Base-by-base conservation (phyloP, 352 stramenopile genomes). In the Phytophthora constricta region DNA sequence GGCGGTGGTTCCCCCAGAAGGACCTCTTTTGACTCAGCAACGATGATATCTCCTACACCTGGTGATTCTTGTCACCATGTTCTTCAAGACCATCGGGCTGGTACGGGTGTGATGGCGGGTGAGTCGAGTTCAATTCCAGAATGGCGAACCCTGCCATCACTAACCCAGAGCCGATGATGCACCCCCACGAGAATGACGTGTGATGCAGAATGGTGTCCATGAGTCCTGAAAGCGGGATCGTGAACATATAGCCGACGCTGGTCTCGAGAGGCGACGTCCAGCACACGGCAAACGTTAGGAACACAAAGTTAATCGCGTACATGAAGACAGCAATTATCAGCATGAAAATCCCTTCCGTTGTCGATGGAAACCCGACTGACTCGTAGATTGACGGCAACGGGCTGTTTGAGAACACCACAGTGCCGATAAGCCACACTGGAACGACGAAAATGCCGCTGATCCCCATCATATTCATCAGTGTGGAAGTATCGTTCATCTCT, bases 211-310 rank as follows among this genome's bases (percentile, higher is more conserved):
- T 26, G 9, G 70, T 75, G 57, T 90, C 79, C 31, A 84, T 62
- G 8, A 85, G 8, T 7, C 65, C 81, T 13, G 81, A 82, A 16
- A 87, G 46, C 14, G 81, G 81, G 41, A 90, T 86, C 33, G 70
- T 86, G 23, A 86, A 66, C 81, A 90, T 86, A 47, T 74, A 86
- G 1, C 79, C 77, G 28, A 87, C 79, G 59, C 79, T 89, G 11
- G 78, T 87, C 57, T 89, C 80, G 9, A 89, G 49, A 8, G 78
- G 80, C 23, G 80, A 86, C 25, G 80, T 86, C 80, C 77, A 89
- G 62, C 63, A 77, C 8, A 89, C 51, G 4, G 78, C 77, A 27
- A 73, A 78, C 14, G 84, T 62, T 7, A 82, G 55, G 28, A 87
- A 74, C 4, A 73, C 54, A 17, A 83, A 62, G 49, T 82, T 85